These are phyloP conservation scores for Eimeria acervulina DNA, from an alignment of 169 alveolate genomes.

Conservation along the genomic window DNA sequence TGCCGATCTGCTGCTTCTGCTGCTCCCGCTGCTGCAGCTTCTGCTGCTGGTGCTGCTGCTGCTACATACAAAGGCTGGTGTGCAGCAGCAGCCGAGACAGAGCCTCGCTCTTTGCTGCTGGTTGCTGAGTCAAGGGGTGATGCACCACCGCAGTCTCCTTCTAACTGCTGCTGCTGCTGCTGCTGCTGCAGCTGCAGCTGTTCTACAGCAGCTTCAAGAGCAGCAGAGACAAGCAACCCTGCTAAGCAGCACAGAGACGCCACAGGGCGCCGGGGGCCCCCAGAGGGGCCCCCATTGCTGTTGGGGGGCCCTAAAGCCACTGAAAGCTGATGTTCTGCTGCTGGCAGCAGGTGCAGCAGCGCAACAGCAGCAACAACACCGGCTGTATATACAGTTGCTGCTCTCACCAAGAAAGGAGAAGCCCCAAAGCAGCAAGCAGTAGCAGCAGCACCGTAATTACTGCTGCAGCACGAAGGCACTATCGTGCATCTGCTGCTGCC, in stretches of 20 bases:
- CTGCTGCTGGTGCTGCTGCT: not conserved
- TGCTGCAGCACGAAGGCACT: slow-evolving; percentile 51
- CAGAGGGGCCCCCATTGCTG: not conserved
- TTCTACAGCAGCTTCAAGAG: slow-evolving; percentile 72
- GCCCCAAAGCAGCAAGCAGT: slow-evolving; percentile 50
- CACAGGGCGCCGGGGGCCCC: not conserved
- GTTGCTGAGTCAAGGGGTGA: not conserved
- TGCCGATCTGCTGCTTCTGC: not conserved
- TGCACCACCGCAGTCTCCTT: not conserved
- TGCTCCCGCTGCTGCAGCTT: too few relatives aligned
- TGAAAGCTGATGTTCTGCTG: slow-evolving; percentile 74
- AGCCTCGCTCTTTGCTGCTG: slow-evolving; percentile 8
- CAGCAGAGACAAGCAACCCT: slow-evolving; percentile 69
- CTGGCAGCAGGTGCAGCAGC: slow-evolving; percentile 74
- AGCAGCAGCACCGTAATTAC: slow-evolving; percentile 55
- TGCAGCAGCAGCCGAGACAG: not conserved
- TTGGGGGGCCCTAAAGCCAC: not conserved
- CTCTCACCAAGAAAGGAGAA: slow-evolving; percentile 4
- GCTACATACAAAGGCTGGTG: not conserved
- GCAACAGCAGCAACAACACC: slow-evolving; percentile 14
- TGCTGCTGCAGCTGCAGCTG: slow-evolving; percentile 58
- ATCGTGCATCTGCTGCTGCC: not conserved
- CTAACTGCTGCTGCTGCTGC: not conserved
- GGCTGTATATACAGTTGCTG: slow-evolving; percentile 61
- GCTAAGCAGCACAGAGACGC: slow-evolving; percentile 70